These are phyloP conservation scores for Microcyclospora pomicola DNA, from an alignment of 2,329 filamentous ascomycete species.

Conservation along the genomic window DNA sequence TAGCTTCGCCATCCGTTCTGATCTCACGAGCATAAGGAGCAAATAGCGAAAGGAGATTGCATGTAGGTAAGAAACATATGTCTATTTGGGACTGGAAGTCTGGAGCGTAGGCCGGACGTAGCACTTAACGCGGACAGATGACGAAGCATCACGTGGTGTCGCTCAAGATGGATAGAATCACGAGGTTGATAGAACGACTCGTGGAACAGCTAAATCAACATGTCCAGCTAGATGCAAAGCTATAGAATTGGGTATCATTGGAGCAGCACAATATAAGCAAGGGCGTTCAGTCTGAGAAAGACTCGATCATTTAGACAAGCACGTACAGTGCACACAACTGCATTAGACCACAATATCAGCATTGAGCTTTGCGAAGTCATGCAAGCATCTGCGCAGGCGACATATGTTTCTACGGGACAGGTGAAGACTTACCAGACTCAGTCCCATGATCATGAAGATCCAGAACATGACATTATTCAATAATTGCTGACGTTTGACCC, in stretches of 20 bases:
- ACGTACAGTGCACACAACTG: slow-evolving; percentile 50
- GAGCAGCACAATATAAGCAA: not conserved
- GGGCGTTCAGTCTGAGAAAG: not conserved
- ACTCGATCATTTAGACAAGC: slow-evolving; percentile 29
- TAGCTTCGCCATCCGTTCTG: too few relatives aligned
- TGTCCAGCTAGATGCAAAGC: not conserved
- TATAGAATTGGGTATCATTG: too few relatives aligned
- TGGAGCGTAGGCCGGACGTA: too few relatives aligned
- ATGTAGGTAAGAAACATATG: too few relatives aligned
- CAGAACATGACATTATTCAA: slow-evolving; percentile 44
- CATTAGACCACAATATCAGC: slow-evolving; percentile 6
- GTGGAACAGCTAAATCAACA: not conserved
- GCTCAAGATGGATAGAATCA: not conserved
- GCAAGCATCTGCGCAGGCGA: not conserved
- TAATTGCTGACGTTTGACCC: slow-evolving; percentile 59
- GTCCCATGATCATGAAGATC: slow-evolving; percentile 24
- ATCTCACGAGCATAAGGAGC: too few relatives aligned
- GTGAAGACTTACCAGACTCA: slow-evolving; percentile 19
- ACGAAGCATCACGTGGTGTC: too few relatives aligned
- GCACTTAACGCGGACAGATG: too few relatives aligned
- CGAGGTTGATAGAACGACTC: not conserved
- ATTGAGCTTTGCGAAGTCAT: not conserved
- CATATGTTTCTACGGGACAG: not conserved
- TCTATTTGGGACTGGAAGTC: too few relatives aligned
- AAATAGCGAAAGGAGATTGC: too few relatives aligned